Percentiles rank a stretch among this genome's conserved stretches.
Conservation (phyloP, 129 eudicot genomes). For the Solidago caesia region DNA sequence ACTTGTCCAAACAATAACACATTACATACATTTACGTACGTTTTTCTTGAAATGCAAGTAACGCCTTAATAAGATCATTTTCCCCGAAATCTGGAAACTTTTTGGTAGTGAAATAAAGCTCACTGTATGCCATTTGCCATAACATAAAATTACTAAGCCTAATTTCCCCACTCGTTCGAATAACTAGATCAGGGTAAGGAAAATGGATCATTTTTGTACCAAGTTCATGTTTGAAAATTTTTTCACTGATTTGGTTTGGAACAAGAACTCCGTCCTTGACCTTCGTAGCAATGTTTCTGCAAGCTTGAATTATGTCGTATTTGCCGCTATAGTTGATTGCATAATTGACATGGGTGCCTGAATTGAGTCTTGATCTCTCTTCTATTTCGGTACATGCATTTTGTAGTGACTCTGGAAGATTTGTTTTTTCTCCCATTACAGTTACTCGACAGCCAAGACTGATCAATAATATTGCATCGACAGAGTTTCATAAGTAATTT, state of each 20-base stretch:
- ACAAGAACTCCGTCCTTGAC: slow-evolving; percentile 19
- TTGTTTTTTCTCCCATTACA: slow-evolving; percentile 15
- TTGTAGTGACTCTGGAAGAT: slow-evolving; percentile 5
- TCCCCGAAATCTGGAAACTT: slow-evolving; percentile 16
- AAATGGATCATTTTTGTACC: neutral
- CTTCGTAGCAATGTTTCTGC: slow-evolving; percentile 7
- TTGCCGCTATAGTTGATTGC: slow-evolving; percentile 22
- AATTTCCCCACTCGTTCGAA: slow-evolving; percentile 26
- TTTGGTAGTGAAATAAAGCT: slow-evolving; percentile 22
- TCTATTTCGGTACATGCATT: neutral
- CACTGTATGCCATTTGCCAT: slow-evolving; percentile 27
- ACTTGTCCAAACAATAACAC: neutral
- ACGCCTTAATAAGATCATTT: slow-evolving; percentile 14
- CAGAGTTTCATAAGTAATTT: no score
- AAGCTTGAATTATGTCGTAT: slow-evolving; percentile 20
- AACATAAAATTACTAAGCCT: slow-evolving; percentile 31
- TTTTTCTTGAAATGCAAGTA: slow-evolving; percentile 18
- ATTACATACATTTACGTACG: neutral
- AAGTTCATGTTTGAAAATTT: neutral
- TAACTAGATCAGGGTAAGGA: slow-evolving; percentile 23
- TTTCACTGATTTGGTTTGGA: slow-evolving; percentile 9
- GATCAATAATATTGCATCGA: no score
- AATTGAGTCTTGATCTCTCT: slow-evolving; percentile 11
- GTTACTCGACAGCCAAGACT: slow-evolving; percentile 22
- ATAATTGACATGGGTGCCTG: slow-evolving; percentile 15